Evolutionary conservation across 2,329 filamentous ascomycete genomes (phyloP).

Genomic region (Diaporthe sp.): DNA sequence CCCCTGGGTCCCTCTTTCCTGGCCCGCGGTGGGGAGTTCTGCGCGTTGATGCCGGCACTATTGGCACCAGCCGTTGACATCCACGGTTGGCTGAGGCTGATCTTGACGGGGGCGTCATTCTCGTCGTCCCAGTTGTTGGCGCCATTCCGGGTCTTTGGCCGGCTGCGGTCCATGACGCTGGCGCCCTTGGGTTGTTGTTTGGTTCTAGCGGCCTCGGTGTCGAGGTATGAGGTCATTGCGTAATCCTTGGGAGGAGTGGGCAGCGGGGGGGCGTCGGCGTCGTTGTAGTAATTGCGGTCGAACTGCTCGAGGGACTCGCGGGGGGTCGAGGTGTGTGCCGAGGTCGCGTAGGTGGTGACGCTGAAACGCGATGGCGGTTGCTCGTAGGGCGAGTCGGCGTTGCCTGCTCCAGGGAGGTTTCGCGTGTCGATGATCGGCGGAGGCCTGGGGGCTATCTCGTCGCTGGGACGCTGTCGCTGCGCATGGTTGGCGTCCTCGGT

Average conservation of each 20-base stretch:
- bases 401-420: conserved; percentile 35
- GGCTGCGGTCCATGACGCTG: conserved; percentile 57
- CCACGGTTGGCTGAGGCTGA: conserved; percentile 53
- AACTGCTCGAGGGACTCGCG: conserved; percentile 53
- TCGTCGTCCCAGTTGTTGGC: conserved; percentile 43
- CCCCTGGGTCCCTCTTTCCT: conserved; percentile 12
- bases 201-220: conserved; percentile 25
- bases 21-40: conserved; percentile 34
- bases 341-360: conserved; percentile 72
- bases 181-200: conserved; percentile 27
- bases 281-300: conserved; percentile 31
- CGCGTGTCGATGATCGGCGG: conserved; percentile 47
- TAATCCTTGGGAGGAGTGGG: conserved; percentile 54
- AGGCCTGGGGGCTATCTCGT: conserved; percentile 34
- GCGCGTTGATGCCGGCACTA: conserved; percentile 40
- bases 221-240: conserved; percentile 44
- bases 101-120: conserved; percentile 49
- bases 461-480: conserved; percentile 11
- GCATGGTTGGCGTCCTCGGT: conserved; percentile 39
- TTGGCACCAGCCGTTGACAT: conserved; percentile 47
- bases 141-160: conserved; percentile 51
- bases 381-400: conserved; percentile 53
- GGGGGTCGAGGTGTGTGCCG: conserved; percentile 58
- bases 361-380: conserved; percentile 75
- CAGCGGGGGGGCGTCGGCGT: conserved; percentile 53